Evolutionary conservation across 495 filamentous ascomycete genomes (phyloP), one percentile per base, ranked within the genome.

Genomic region (Neurospora sp.): DNA sequence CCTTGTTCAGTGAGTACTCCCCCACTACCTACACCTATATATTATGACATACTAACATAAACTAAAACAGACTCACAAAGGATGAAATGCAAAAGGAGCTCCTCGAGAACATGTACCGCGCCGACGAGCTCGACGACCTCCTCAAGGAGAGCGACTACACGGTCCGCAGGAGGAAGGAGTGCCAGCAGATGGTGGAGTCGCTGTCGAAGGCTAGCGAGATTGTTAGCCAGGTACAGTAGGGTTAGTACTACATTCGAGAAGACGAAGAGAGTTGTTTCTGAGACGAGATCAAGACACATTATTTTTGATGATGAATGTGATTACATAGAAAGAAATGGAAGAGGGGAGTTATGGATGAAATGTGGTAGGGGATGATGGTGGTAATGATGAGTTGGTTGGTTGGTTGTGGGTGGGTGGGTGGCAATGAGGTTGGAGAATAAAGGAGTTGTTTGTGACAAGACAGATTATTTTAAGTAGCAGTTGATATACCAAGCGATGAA

Each of bases 131-230:
- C 6, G 96, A 99, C 74, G 94, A 95, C 61, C 88, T 99, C 71
- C 89, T 99, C 72, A 98, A 97, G 87, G 96, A 99, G 83, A 96
- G 92, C 81, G 96, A 99, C 78, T 97, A 97, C 88, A 99, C 96
- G 8, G 85, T 95, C 77, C 89, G 96, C 74, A 87, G 96, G 81
- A 89, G 96, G 79, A 98, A 99, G 86, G 96, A 99, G 83, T 99
- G 96, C 85, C 92, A 95, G 82, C 94, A 97, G 82, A 98, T 98
- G 96, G 96, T 99, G 22, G 96, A 99, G 83, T 93, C 91, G 59
- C 84, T 99, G 74, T 82, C 86, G 72, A 90, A 91, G 78, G 96
- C 96, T 59, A 94, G 88, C 79, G 96, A 99, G 87, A 98, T 99
- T 84, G 96, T 99, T 77, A 93, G 90, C 81, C 93, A 98, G 82